Evolutionary conservation across 352 stramenopile genomes (phyloP), one percentile per base, ranked within the genome.

Genomic region (Globisporangium carolinianum): DNA sequence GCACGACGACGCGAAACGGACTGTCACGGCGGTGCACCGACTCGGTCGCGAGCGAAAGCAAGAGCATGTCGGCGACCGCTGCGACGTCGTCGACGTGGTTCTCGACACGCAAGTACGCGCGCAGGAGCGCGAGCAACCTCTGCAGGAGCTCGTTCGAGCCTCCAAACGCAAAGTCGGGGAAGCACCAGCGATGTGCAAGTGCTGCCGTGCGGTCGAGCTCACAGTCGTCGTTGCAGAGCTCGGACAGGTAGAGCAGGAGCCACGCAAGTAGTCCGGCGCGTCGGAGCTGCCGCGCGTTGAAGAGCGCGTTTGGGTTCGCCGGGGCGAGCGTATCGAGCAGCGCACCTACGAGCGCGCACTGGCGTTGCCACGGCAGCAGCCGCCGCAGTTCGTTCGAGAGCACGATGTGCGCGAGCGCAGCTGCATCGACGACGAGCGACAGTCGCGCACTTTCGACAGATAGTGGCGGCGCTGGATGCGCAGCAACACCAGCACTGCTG

Each of bases 261-360:
- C 83, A 93, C 42, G 60, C 62, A 1, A 89, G 18, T 3, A 93
- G 49, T 1, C 69, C 67, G 4, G 70, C 61, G 49, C 82, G 69
- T 12, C 83, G 76, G 41, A 93, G 39, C 49, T 91, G 83, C 2
- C 83, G 73, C 1, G 72, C 79, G 54, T 93, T 93, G 55, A 93
- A 93, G 11, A 93, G 60, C 9, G 80, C 68, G 39, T 93, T 93
- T 3, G 79, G 75, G 53, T 93, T 93, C 6, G 62, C 58, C 0
- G 56, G 17, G 10, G 76, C 66, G 6, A 93, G 52, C 4, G 79
- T 62, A n/a, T 72, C 60, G 45, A 75, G 67, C 5, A 93, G 66
- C 6, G 75, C 61, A 7, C 60, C 39, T 17, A 93, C 57, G 1
- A 93, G 51, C 24, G 84, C 72, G 11, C 80, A 72, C 55, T 91